These are phyloP conservation scores for Candida pseudoglaebosa DNA, from an alignment of 805 yeast genomes.

Conservation along the genomic window DNA sequence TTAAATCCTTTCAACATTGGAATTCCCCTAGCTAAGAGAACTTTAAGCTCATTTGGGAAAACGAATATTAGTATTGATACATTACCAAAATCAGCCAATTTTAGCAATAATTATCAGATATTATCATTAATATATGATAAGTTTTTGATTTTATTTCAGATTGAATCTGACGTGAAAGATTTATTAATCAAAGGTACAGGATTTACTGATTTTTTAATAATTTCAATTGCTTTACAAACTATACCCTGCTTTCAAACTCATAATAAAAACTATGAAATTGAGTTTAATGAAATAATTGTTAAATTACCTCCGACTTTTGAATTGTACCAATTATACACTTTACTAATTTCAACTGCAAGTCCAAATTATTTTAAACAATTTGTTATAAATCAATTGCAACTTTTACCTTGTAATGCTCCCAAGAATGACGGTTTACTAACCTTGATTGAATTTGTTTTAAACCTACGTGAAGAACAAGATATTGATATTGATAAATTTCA, in stretches of 20 bases:
- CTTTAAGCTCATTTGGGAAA: conserved; percentile 46
- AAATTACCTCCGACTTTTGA: conserved; percentile 63
- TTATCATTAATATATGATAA: conserved; percentile 25
- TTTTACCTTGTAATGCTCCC: conserved; percentile 51
- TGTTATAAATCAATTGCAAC: conserved; percentile 48
- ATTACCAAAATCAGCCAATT: conserved; percentile 11
- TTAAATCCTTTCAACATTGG: conserved; percentile 53
- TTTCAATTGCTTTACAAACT: conserved; percentile 41
- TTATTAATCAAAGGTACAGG: conserved; percentile 64
- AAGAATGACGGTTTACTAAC: conserved; percentile 63
- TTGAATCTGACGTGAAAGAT: conserved; percentile 47
- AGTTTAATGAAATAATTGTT: conserved; percentile 21
- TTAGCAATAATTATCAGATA: conserved; percentile 16
- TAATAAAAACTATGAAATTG: conserved; percentile 7
- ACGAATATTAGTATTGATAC: conserved; percentile 19
- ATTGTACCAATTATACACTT: conserved; percentile 55
- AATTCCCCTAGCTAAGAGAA: conserved; percentile 59
- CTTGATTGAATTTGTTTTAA: conserved; percentile 71
- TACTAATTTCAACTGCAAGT: conserved; percentile 48
- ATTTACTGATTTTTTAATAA: conserved; percentile 53
- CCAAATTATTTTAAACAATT: conserved; percentile 44
- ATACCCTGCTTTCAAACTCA: conserved; percentile 24
- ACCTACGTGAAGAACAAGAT: conserved; percentile 69
- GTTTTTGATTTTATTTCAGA: conserved; percentile 31
- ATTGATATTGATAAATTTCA: conserved; percentile 63